Conservation (phyloP, 139 green algal genomes). For the Eudorina sp. region DNA sequence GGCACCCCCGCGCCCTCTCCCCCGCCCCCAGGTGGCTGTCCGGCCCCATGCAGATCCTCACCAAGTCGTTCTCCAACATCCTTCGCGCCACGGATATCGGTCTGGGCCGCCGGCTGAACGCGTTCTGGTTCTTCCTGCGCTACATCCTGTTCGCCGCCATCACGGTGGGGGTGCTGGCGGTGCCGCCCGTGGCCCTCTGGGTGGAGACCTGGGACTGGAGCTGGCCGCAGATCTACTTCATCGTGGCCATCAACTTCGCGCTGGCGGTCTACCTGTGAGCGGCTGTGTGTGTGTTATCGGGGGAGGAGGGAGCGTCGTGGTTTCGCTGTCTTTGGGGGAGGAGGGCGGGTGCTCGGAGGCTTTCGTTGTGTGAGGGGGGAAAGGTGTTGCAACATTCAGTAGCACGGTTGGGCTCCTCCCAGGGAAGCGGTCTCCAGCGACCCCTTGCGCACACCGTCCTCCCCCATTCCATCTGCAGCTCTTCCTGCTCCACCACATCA, state of each 20-base stretch:
- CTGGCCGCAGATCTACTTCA: constrained; percentile 67
- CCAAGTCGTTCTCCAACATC: constrained; percentile 66
- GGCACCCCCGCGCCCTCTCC: background rate
- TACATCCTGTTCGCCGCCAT: constrained; percentile 70
- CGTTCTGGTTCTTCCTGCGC: constrained; percentile 75
- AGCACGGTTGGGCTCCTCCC: too few species aligned
- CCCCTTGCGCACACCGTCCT: too few species aligned
- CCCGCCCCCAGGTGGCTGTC: constrained; percentile 62
- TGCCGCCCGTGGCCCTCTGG: constrained; percentile 63
- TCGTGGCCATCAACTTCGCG: constrained; percentile 66
- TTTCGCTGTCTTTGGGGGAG: too few species aligned
- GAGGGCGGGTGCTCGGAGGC: too few species aligned
- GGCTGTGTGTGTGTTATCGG: too few species aligned
- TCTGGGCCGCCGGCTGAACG: constrained; percentile 65
- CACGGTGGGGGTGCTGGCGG: constrained; percentile 60
- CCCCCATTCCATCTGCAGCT: too few species aligned
- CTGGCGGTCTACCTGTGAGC: constrained; percentile 67
- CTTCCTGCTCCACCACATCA: too few species aligned
- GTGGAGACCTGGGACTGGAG: constrained; percentile 56
- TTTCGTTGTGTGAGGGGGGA: too few species aligned
- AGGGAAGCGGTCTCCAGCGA: too few species aligned
- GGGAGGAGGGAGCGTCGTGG: too few species aligned
- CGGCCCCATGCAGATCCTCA: constrained; percentile 74
- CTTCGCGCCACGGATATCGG: constrained; percentile 51
- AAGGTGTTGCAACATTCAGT: too few species aligned